Base-by-base conservation (phyloP, 2,329 filamentous ascomycete genomes). In the Aureobasidium sp. region DNA sequence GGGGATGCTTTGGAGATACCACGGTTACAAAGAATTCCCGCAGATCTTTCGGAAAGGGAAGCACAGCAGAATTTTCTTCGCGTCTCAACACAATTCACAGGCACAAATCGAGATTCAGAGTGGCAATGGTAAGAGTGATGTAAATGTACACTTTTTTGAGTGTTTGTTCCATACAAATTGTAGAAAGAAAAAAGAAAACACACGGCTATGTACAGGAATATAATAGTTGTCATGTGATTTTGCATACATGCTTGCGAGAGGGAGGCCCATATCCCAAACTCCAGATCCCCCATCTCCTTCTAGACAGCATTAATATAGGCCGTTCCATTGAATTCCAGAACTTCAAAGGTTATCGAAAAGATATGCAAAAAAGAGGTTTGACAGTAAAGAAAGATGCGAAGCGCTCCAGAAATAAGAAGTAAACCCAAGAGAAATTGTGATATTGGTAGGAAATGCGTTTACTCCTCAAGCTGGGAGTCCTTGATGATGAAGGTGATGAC, bases 271-370 rank as follows among this genome's bases (percentile, higher is more conserved):
- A 41, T 50, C 57, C 34, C 21, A 59, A 59, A 50, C 57, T 59
- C 57, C 57, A 50, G 42, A 37, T 16, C 10, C 25, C 13, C 54
- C 57, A 36, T 50, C 37, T 50, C 57, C 57, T 59, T 59, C 57
- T 59, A 59, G 42, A 59, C 44, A 59, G 45, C 57, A 59, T 59
- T 59, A 59, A n/a, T 49, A 42, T 41, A 42, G 57, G 45, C 57
- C 57, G 57, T 59, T 59, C 57, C 34, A 21, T 47, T 15, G 30
- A 55, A 50, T 41, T 8, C 39, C 34, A 59, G 36, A 49, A 30
- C 11, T 45, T 44, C n/a, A 30, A 45, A 58, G 29, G 42, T 48
- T 47, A 58, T 47, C 41, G 21, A 48, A 58, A 34, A 48, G 27
- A 42, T 48, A 58, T 58, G 54, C 54, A 39, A 39, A 58, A 25